Base-by-base conservation (phyloP, 2,329 filamentous ascomycete species). In the Colletotrichum godetiae region DNA sequence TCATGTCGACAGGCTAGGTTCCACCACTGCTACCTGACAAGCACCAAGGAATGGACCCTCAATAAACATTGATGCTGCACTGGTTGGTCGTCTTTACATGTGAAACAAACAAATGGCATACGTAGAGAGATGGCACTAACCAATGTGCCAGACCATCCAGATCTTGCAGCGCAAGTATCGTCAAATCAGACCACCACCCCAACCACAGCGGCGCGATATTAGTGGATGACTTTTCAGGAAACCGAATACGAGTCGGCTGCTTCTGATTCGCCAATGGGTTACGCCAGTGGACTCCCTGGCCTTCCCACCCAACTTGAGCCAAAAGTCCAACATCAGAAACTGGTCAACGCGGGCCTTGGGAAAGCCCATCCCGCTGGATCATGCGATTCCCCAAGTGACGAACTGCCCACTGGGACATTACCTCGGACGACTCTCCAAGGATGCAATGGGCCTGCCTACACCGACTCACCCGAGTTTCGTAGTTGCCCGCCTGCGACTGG, bases 171-270 rank as follows among this genome's bases (percentile, higher is more conserved):
- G 19, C 35, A 29, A 53, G 61, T 69, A 69, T 7, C 15, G 19
- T 22, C n/a, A 29, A 46, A 66, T 64, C 60, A 69, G 49, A 33
- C 52, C 42, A 58, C 37, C 13, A 24, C 27, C 37, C n/a, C 12
- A 15, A 24, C 11, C 4, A 10, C 10, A 15, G n/a, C 19, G 3
- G 42, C 27, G 31, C 19, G 31, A 31, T 58, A 60, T 56, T 58
- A n/a, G 61, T 46, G n/a, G 29, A 19, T n/a, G 33, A 46, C 61
- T 64, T 66, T 19, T 37, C n/a, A 10, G 24, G 29, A 37, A 70
- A 13, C 61, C 67, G 61, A 70, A 70, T 70, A 70, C 62, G 67
- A 67, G 57, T 37, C n/a, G 24, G 5, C 12, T 52, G 29, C 22
- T 12, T 42, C 13, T 58, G 12, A 52, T 62, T 62, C 8, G 42